A percentile compares a stretch with the other conserved stretches of the same genome.
phyloP scores from a whole-genome alignment of 108 stramenopile species.

The Skeletonema tropicum region DNA sequence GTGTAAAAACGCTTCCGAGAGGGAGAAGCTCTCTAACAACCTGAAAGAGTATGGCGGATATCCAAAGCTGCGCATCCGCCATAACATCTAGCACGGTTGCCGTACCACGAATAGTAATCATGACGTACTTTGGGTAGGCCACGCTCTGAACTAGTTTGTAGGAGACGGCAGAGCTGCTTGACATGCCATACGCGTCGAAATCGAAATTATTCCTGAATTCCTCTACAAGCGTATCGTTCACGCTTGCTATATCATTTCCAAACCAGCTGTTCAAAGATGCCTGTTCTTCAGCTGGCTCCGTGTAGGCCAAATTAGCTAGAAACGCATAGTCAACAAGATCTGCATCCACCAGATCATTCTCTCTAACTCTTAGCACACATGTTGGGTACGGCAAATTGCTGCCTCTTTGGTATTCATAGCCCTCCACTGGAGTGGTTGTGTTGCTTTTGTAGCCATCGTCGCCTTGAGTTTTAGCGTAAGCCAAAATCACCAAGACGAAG shows the following conservation, averaged over 20 bases:
- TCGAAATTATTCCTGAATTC: conserved; percentile 35
- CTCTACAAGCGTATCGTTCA: conserved; percentile 46
- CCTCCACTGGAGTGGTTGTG: conserved; percentile 8
- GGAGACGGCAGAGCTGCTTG: conserved; percentile 29
- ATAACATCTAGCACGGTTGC: conserved; percentile 66
- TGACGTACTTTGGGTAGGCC: conserved; percentile 26
- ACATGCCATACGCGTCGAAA: conserved; percentile 10
- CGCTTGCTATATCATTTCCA: conserved; percentile 40
- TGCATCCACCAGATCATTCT: conserved; percentile 7
- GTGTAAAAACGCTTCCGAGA: conserved; percentile 46
- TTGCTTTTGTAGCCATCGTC: conserved; percentile 9
- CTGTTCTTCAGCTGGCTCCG: conserved; percentile 34
- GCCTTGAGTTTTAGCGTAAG: conserved; percentile 5
- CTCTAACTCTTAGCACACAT: conserved; percentile 22
- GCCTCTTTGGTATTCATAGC: conserved; percentile 23
- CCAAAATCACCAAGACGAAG: conserved; percentile 30
- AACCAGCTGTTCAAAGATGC: conserved; percentile 57
- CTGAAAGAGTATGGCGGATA: conserved; percentile 68
- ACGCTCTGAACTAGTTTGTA: conserved; percentile 60
- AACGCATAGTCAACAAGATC: conserved; percentile 56
- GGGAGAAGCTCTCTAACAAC: conserved; percentile 62
- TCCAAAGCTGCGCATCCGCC: conserved; percentile 77
- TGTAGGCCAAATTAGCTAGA: conserved; percentile 55
- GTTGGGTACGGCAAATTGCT: conserved; percentile 39
- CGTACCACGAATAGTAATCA: conserved; percentile 74